These are phyloP conservation scores for Micractinium sp. DNA, from an alignment of 139 green algal genomes.

Conservation along the genomic window DNA sequence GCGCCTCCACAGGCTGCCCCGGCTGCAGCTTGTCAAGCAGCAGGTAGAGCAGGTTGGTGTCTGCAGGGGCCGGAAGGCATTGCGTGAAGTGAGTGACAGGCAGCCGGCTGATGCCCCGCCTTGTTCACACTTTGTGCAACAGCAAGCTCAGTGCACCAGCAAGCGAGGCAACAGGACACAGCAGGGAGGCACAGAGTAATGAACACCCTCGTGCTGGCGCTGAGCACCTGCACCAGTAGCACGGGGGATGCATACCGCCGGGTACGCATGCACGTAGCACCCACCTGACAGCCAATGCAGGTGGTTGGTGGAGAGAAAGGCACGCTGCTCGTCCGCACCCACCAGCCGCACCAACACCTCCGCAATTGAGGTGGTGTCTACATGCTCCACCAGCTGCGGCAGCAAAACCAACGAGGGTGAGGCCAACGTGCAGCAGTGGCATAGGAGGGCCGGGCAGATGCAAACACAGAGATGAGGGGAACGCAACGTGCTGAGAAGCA, in stretches of 20 bases:
- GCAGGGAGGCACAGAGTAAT: too few species aligned
- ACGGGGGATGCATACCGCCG: not conserved
- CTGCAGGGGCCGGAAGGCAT: conserved; percentile 5
- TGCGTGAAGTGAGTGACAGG: not conserved
- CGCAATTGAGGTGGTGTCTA: conserved; percentile 82
- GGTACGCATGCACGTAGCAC: not conserved
- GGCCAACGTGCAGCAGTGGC: not conserved
- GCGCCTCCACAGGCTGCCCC: conserved; percentile 50
- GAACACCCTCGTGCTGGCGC: not conserved
- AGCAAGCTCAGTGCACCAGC: too few species aligned
- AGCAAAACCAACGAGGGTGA: too few species aligned
- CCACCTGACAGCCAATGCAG: conserved; percentile 36
- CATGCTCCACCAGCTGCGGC: conserved; percentile 64
- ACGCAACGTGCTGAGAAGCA: not conserved
- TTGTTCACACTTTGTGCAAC: not conserved
- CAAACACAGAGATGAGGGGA: too few species aligned
- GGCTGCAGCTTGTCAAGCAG: conserved; percentile 69
- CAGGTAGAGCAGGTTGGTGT: conserved; percentile 76
- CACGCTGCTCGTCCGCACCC: conserved; percentile 83
- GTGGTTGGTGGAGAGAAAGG: conserved; percentile 35
- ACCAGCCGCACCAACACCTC: conserved; percentile 88
- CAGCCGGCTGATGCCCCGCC: not conserved
- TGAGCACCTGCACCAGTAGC: not conserved
- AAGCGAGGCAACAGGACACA: not conserved
- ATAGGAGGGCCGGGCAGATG: too few species aligned